Percentiles rank a stretch among this genome's conserved stretches.
Conservation (phyloP, 1,284 basidiomycete genomes). For the Xerocomus amazonicus region DNA sequence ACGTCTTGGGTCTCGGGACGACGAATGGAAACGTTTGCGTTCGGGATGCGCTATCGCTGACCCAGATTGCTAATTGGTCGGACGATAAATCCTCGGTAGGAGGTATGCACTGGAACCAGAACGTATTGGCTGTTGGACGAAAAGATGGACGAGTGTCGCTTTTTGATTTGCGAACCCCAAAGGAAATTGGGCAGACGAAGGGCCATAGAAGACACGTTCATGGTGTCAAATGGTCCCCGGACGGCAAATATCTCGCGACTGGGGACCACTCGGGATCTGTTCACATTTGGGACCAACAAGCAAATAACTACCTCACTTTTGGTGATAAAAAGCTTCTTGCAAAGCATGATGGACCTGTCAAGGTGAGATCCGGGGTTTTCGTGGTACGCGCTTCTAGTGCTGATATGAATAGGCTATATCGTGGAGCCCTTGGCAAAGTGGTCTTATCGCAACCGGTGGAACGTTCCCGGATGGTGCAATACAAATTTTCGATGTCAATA, state of each 20-base stretch:
- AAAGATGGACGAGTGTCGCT: conserved; percentile 39
- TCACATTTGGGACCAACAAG: conserved; percentile 45
- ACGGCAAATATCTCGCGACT: conserved; percentile 42
- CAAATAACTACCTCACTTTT: conserved; percentile 32
- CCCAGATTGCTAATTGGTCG: conserved; percentile 35
- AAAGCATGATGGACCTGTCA: conserved; percentile 52
- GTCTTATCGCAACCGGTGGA: conserved; percentile 83
- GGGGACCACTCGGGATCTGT: conserved; percentile 42
- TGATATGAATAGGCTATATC: conserved; percentile 62
- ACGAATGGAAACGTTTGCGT: conserved; percentile 38
- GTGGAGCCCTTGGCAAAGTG: conserved; percentile 90
- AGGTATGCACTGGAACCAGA: conserved; percentile 41
- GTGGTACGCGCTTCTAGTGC: not conserved
- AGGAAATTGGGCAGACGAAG: conserved; percentile 29
- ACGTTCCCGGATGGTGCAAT: conserved; percentile 72
- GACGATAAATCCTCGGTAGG: conserved; percentile 36
- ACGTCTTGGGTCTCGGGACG: conserved; percentile 39
- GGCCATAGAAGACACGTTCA: conserved; percentile 42
- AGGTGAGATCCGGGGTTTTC: conserved; percentile 38
- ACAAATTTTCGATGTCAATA: conserved; percentile 68
- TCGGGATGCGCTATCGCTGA: conserved; percentile 38
- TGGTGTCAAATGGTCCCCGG: conserved; percentile 44
- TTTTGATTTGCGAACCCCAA: conserved; percentile 36
- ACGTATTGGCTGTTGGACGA: conserved; percentile 40
- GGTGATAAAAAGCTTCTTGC: conserved; percentile 41